Evolutionary conservation across 345 rosid genomes (phyloP).

Genomic region (Eutrema heterophyllum): DNA sequence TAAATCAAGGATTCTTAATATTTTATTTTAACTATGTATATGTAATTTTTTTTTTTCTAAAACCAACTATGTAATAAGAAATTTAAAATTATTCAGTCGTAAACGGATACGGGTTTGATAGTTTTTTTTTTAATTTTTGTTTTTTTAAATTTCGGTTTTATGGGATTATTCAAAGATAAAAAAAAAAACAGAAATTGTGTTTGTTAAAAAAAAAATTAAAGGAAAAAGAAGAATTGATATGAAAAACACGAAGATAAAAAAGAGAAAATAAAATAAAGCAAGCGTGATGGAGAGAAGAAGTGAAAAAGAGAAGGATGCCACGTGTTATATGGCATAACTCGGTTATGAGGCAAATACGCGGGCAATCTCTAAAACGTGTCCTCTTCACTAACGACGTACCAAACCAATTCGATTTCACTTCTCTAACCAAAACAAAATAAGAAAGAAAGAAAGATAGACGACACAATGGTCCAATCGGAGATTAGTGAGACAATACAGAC

Average conservation of each 20-base stretch:
- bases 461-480: conserved; percentile 33
- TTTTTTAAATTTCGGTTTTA: too few relatives aligned
- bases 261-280: neutral
- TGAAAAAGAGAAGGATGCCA: conserved; percentile 7
- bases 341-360: conserved; percentile 28
- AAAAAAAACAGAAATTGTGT: neutral
- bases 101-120: too few relatives aligned
- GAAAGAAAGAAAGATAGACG: neutral
- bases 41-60: neutral
- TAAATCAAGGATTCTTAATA: neutral
- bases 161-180: too few relatives aligned
- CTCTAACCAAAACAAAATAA: conserved; percentile 1
- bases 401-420: conserved; percentile 26
- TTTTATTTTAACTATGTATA: neutral
- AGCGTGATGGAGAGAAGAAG: conserved; percentile 16
- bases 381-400: conserved; percentile 30
- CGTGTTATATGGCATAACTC: conserved; percentile 20
- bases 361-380: conserved; percentile 32
- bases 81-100: neutral
- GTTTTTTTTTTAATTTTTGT: too few relatives aligned
- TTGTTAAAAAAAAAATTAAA: neutral
- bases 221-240: neutral
- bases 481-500: conserved; percentile 10
- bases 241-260: conserved; percentile 12
- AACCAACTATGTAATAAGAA: neutral